Evolutionary conservation across 2,329 filamentous ascomycete species (phyloP), one percentile per base, ranked within the genome.

Genomic region (Penicillium brevicompactum): DNA sequence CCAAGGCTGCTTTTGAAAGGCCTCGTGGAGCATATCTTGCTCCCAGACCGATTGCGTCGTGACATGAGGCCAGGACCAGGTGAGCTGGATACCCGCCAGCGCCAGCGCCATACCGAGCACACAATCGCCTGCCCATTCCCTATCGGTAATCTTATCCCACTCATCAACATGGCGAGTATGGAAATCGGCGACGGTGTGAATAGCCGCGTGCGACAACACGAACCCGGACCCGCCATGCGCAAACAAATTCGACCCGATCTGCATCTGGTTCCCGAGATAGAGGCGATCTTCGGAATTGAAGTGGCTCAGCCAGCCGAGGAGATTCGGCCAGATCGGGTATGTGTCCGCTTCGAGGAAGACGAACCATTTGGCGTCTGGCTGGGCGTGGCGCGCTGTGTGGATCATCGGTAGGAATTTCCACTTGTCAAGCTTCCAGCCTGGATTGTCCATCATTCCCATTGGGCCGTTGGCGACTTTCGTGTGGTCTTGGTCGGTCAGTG

Each of bases 291-390:
- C 63, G 1, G 76, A 58, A 59, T 84, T 76, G 48, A 80, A 74
- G 21, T 76, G 68, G 8, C 69, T 69, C 30, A 85, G 71, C 80
- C 80, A 84, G 13, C 71, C 69, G n/a, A 82, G 60, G 37, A 84
- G 60, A 51, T 80, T 81, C 44, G 74, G 68, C 73, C 81, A 81
- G 44, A 82, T 67, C 14, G 84, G 67, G 59, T 82, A 84, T 0
- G 81, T 82, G 61, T 85, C 82, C 2, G 80, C 76, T 60, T 84
- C 82, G 5, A 83, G 74, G 63, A 85, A 84, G 44, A 83, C 70
- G 55, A 78, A 85, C 82, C 82, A 85, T 46, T 78, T 78, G 41
- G 78, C 76, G n/a, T 79, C 66, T 1, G 80, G 80, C 9, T 57
- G 53, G 54, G 71, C 63, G 24, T 68, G 66, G 37, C 75, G 72